Evolutionary conservation across 352 stramenopile species (phyloP), one percentile per base, ranked within the genome.

Genomic region (Phytophthora sp.): DNA sequence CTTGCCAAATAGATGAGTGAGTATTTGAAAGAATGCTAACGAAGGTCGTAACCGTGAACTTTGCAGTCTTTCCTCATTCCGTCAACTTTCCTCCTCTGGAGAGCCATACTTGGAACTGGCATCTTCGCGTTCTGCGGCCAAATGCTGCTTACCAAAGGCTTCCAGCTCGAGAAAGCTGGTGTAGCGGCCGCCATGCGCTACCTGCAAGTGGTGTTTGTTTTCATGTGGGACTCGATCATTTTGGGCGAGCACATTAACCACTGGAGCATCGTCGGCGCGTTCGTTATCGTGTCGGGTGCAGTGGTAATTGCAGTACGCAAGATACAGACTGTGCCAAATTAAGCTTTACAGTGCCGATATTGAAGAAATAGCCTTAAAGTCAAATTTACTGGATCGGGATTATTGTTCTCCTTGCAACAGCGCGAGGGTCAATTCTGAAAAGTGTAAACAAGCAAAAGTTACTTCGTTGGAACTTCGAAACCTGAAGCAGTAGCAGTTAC

Each of bases 91-190:
- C 24, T 57, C 8, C 51, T 86, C 1, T 86, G 80, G 76, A 49
- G 73, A 29, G 65, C 74, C 9, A 76, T 79, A 38, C 33, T 85
- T 7, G 78, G 69, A 54, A 79, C 63, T 0, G 83, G 83, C 11
- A 24, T 59, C 12, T 63, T 57, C 35, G 73, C 68, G 0, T 92
- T 89, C 45, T 20, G 84, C 4, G 80, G 79, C 1, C 81, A 92
- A 59, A 49, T 86, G 38, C 71, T 74, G 35, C 76, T 92, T 27
- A 90, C 84, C 4, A 77, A 75, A 36, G 84, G 84, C n/a, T 85
- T 92, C 57, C 81, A 92, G 58, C 63, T 89, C 11, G 84, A 90
- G 50, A 82, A 88, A 53, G 77, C 76, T 2, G 84, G 81, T 15
- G 51, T 86, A 18, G 84, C 84, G 1, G 79, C 81, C 8, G 77